Base-by-base conservation (phyloP, 2,329 filamentous ascomycete genomes). In the Fusarium nisikadoi region DNA sequence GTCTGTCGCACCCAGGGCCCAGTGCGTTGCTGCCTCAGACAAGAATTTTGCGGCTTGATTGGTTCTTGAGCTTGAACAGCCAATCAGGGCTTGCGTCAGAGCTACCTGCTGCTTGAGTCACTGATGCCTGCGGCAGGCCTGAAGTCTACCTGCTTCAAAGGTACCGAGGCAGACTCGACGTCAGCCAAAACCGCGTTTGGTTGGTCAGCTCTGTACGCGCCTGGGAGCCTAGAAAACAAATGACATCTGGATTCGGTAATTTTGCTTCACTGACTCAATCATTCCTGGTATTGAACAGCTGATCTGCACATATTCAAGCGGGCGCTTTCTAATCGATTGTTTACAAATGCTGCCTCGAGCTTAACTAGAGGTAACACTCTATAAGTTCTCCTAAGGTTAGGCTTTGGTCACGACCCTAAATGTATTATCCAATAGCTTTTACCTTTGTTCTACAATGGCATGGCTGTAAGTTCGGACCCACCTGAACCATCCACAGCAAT, bases 21-120 rank as follows among this genome's bases (percentile, higher is more conserved):
- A 53, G 33, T 39, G 49, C 59, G 71, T 80, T 81, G 79, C 76
- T 81, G 79, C 80, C 79, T 81, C 79, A 81, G 79, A 79, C 79
- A 76, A 76, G 46, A 78, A 79, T 56, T 77, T 73, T 56, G 64
- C 38, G 42, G 55, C 69, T 74, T 76, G 65, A 81, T 81, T 81
- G 80, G 80, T 56, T 62, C 52, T 60, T 10, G 10, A 39, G 17
- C 20, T 59, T 75, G 75, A 77, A 76, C 56, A 16, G 38, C 80
- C 80, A 82, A 82, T 82, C 60, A 78, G 41, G 68, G 41, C 2
- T 6, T 29, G n/a, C 8, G 31, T 38, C 20, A 36, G 25, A 19
- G 53, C 35, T 78, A 79, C 79, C 61, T 64, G 38, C 19, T 62
- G 50, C n/a, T 62, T 67, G 63, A 64, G 79, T 80, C 72, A 74